phyloP scores from a whole-genome alignment of 2,329 filamentous ascomycete species.

The Penicillium thymicola region DNA sequence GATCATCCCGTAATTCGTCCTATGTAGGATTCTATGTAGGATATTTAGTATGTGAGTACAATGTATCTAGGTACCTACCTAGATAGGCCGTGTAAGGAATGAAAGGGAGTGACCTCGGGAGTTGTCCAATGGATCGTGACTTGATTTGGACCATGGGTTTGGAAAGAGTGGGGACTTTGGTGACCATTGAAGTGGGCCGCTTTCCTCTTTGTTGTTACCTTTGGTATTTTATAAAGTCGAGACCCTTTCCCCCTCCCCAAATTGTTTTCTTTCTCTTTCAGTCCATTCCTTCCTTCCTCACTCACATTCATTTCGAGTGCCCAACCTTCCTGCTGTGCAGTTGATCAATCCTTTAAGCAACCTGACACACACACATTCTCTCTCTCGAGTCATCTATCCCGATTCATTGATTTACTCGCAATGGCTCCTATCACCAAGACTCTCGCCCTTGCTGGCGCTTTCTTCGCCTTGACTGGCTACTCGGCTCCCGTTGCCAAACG shows the following conservation, averaged over 20 bases:
- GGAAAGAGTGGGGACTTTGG: background rate
- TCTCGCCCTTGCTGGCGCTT: slow-evolving; percentile 35
- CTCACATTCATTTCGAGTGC: slow-evolving; percentile 24
- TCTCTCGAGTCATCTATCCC: background rate
- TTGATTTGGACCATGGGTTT: slow-evolving; percentile 2
- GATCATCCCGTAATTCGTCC: background rate
- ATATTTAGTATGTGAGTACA: background rate
- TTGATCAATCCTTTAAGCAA: slow-evolving; percentile 15
- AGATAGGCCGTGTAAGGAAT: background rate
- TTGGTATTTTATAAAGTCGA: slow-evolving; percentile 6
- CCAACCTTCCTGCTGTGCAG: slow-evolving; percentile 26
- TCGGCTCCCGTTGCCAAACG: slow-evolving; percentile 38
- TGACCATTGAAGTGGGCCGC: background rate
- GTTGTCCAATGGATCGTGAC: slow-evolving; percentile 1
- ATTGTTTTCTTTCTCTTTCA: background rate
- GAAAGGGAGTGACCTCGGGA: background rate
- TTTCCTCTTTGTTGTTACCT: background rate
- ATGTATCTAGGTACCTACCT: too few species aligned
- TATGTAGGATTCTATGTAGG: background rate
- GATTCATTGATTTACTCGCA: slow-evolving; percentile 10
- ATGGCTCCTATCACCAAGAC: slow-evolving; percentile 41
- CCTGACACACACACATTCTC: slow-evolving; percentile 2
- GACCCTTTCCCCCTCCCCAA: background rate
- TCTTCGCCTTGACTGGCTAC: slow-evolving; percentile 32
- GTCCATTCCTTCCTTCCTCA: slow-evolving; percentile 10